Conservation (phyloP, 2,329 filamentous ascomycete genomes). For the Xylariaceae sp. region DNA sequence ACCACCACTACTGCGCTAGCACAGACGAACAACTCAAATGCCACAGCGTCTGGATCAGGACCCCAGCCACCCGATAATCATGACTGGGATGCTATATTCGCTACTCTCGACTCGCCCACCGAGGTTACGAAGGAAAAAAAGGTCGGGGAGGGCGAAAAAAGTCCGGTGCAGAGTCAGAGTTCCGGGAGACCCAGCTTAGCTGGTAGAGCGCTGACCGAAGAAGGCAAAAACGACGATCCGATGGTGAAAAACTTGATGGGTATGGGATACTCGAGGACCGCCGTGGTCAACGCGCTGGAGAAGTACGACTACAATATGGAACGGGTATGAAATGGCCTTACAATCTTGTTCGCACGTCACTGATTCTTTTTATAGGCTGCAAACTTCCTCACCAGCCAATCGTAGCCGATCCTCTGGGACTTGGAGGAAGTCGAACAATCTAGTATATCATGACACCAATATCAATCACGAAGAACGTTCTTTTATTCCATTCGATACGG, state of each 20-base stretch:
- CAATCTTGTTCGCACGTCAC: neutral
- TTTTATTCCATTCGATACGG: constrained; percentile 7
- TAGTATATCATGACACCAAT: neutral
- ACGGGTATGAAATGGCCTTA: constrained; percentile 57
- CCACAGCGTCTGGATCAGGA: constrained; percentile 34
- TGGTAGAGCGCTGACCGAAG: constrained; percentile 67
- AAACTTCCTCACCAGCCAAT: constrained; percentile 52
- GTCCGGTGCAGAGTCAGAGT: constrained; percentile 19
- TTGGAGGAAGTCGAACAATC: neutral
- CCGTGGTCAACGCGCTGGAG: constrained; percentile 77
- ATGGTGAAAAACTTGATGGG: constrained; percentile 83
- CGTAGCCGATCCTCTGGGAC: constrained; percentile 26
- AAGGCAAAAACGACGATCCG: constrained; percentile 82
- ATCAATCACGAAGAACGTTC: neutral
- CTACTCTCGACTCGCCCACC: constrained; percentile 62
- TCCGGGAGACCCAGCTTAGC: constrained; percentile 24
- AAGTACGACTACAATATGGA: constrained; percentile 96
- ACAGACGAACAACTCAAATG: constrained; percentile 20
- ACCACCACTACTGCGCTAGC: constrained; percentile 33
- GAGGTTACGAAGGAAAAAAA: constrained; percentile 25
- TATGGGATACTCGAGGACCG: constrained; percentile 78
- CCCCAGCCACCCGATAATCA: constrained; percentile 50
- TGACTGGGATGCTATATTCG: constrained; percentile 96
- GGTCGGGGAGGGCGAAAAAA: constrained; percentile 17
- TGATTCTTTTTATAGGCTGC: constrained; percentile 39